Percentiles rank a stretch among this genome's conserved stretches.
These are phyloP conservation scores for Saccharomycopsis sp. DNA, from an alignment of 805 yeast species.

Conservation along the genomic window DNA sequence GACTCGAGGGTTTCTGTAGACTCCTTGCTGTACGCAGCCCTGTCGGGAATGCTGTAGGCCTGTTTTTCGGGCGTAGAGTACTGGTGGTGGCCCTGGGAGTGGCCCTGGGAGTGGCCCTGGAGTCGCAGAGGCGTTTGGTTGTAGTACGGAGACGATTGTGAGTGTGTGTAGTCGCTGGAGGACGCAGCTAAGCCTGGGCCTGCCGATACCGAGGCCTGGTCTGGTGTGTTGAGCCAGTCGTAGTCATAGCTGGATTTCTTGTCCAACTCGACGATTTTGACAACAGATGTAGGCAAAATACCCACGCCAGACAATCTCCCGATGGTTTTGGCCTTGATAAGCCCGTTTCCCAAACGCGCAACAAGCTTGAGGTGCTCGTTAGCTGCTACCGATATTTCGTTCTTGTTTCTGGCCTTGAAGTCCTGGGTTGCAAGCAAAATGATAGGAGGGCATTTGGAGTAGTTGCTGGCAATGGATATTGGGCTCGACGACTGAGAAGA, in stretches of 20 bases:
- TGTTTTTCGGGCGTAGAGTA: slow-evolving; percentile 14
- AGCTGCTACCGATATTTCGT: slow-evolving; percentile 39
- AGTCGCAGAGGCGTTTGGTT: slow-evolving; percentile 7
- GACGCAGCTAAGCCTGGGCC: neutral
- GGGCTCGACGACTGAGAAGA: neutral
- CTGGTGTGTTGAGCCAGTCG: slow-evolving; percentile 15
- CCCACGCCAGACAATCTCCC: slow-evolving; percentile 13
- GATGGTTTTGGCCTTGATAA: slow-evolving; percentile 51
- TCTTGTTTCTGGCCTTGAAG: slow-evolving; percentile 36
- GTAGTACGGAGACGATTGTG: neutral
- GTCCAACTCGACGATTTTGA: slow-evolving; percentile 15
- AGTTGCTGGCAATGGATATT: neutral
- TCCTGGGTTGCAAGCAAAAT: slow-evolving; percentile 41
- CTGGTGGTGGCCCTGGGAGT: neutral
- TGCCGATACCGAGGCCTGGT: neutral
- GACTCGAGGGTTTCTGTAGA: slow-evolving; percentile 14
- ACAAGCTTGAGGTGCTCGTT: slow-evolving; percentile 49
- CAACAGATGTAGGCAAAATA: slow-evolving; percentile 9
- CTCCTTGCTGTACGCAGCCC: slow-evolving; percentile 16
- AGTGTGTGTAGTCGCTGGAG: neutral
- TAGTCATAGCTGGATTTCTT: slow-evolving; percentile 6
- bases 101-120: slow-evolving; percentile 11
- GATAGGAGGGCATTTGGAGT: slow-evolving; percentile 4
- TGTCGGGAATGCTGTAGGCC: slow-evolving; percentile 8
- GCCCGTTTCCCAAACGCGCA: slow-evolving; percentile 43